Base-by-base conservation (phyloP, 2,329 filamentous ascomycete genomes). In the Penicillium capsulatum region DNA sequence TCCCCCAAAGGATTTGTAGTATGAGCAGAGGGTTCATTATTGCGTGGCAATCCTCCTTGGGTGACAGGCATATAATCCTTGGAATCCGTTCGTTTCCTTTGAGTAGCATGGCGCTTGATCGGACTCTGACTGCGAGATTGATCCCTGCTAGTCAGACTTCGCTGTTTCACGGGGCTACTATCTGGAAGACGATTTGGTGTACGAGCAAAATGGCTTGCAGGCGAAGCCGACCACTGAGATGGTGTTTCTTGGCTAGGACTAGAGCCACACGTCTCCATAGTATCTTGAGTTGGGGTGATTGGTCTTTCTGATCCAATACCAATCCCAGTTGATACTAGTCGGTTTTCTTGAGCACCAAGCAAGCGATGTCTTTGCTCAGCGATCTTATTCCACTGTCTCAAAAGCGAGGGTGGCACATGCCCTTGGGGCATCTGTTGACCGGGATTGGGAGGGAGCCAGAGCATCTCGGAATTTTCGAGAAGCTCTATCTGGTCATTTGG, bases 401-500 rank as follows among this genome's bases (percentile, higher is more conserved):
- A 42, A 14, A 68, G 54, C 11, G 31, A 30, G 34, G 61, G 53
- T 2, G 66, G 66, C 17, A 67, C 63, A 49, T 64, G 55, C 3
- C 56, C 60, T 19, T 51, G 53, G 14, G 59, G 57, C 22, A 41
- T 33, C 10, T 39, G 39, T 10, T 53, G 44, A 10, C 62, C 61
- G 2, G 57, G 33, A n/a, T 47, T 42, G n/a, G 63, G 56, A 26
- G 65, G 63, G 36, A 67, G 49, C 65, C 61, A 66, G 39, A 54
- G 74, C 11, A 70, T 63, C 17, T 33, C 44, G 4, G 60, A 44
- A 8, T 64, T 55, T 4, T 71, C 65, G 1, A 83, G 59, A 4
- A 82, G 60, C 7, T 62, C 50, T 30, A 59, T 53, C 49, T 83
- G 80, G 11, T 74, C 66, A 17, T 57, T 61, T 2, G 73, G 67